These are phyloP conservation scores for Pseudoneurospora amorphoporcata DNA, from an alignment of 495 filamentous ascomycete genomes.

Conservation along the genomic window DNA sequence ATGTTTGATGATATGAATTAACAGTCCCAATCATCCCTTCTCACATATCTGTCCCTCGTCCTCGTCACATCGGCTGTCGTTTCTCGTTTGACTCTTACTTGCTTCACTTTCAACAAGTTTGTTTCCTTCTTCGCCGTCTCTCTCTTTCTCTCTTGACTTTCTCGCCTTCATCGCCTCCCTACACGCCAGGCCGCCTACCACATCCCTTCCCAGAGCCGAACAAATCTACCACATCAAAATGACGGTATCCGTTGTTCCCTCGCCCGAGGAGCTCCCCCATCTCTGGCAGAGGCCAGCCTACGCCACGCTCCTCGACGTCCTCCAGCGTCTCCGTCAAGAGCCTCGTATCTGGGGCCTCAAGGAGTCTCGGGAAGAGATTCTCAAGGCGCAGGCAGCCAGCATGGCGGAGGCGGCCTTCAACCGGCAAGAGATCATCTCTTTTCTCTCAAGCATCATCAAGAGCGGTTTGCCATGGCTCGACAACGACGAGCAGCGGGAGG, in stretches of 20 bases:
- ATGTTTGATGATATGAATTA: background rate
- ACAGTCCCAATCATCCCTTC: background rate
- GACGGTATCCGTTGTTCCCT: background rate
- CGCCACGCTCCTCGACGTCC: constrained; percentile 24
- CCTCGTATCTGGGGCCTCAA: constrained; percentile 30
- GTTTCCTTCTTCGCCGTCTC: background rate
- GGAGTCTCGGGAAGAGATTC: constrained; percentile 18
- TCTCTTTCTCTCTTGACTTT: background rate
- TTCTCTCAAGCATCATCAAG: constrained; percentile 68
- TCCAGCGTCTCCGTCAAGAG: constrained; percentile 30
- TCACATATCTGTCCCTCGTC: background rate
- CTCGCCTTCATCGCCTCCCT: background rate
- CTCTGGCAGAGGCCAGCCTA: constrained; percentile 37
- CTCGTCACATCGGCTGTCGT: background rate
- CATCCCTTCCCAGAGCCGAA: background rate
- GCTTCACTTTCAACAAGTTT: background rate
- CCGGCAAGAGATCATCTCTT: constrained; percentile 38
- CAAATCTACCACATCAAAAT: background rate
- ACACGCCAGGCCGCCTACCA: background rate
- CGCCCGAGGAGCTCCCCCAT: constrained; percentile 27
- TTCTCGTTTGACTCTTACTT: background rate
- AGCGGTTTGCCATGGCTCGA: constrained; percentile 66
- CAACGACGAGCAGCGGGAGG: constrained; percentile 58
- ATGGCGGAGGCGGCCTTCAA: constrained; percentile 12
- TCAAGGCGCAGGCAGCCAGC: constrained; percentile 16